Conservation (phyloP, 2,329 filamentous ascomycete genomes). For the Fusarium sp. region DNA sequence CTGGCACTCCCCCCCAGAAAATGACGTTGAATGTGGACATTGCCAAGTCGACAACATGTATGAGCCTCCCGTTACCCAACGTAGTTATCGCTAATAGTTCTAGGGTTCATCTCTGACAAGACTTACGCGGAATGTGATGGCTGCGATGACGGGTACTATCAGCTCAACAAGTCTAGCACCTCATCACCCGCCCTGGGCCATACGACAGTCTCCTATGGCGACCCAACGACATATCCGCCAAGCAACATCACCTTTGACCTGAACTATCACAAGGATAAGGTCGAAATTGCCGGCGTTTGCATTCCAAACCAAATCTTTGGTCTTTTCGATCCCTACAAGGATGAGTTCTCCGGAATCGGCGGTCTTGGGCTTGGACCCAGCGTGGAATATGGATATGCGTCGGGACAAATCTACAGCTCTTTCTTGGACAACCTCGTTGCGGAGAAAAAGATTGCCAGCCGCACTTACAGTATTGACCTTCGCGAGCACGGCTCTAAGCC, state of each 20-base stretch:
- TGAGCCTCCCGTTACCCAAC: fast-evolving
- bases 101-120: neutral
- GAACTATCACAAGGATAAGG: fast-evolving
- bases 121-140: neutral
- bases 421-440: neutral
- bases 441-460: neutral
- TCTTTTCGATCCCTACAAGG: neutral
- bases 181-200: neutral
- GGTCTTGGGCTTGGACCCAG: neutral
- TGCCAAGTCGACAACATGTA: neutral
- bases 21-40: neutral
- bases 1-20: neutral
- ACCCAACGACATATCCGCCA: neutral
- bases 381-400: fast-evolving
- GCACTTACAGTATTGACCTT: neutral
- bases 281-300: fast-evolving
- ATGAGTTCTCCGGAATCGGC: neutral
- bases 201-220: fast-evolving
- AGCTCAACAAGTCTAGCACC: neutral
- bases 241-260: fast-evolving
- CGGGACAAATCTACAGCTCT: neutral
- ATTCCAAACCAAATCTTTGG: neutral
- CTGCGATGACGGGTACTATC: neutral
- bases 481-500: neutral
- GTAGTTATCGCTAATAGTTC: fast-evolving